Evolutionary conservation across 495 filamentous ascomycete genomes (phyloP).

Genomic region (Rhypophila decipiens): DNA sequence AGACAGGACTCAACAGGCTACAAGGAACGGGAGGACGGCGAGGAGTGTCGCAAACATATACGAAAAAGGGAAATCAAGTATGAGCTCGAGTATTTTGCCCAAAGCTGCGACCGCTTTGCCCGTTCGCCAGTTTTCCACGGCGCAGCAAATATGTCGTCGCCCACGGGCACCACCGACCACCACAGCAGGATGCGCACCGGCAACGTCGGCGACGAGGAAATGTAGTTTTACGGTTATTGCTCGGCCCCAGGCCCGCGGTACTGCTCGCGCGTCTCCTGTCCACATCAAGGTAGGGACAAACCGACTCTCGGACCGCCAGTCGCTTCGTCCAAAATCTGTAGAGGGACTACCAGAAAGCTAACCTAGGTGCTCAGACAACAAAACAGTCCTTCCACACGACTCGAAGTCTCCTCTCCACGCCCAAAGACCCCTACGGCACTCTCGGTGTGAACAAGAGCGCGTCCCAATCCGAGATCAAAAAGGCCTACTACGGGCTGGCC

Average conservation of each 20-base stretch:
- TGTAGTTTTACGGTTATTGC: slow-evolving; percentile 13
- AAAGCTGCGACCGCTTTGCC: slow-evolving; percentile 49
- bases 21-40: no score
- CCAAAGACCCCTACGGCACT: slow-evolving; percentile 75
- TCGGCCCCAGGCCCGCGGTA: slow-evolving; percentile 4
- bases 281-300: no score
- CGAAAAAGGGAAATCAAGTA: no score
- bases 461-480: slow-evolving; percentile 86
- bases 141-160: slow-evolving; percentile 38
- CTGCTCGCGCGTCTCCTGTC: no score
- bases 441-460: slow-evolving; percentile 80
- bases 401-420: slow-evolving; percentile 47
- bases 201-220: neutral
- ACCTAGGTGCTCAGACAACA: no score
- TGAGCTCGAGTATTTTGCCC: slow-evolving; percentile 45
- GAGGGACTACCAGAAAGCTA: no score
- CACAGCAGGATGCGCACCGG: slow-evolving; percentile 23
- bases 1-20: no score
- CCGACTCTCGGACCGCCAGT: no score
- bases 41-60: no score
- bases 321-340: no score
- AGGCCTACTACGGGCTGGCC: slow-evolving; percentile 95
- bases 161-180: slow-evolving; percentile 34
- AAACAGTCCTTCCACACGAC: slow-evolving; percentile 72
- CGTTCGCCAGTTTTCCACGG: slow-evolving; percentile 41